Conservation (phyloP, 371 early-diverging fungal genomes). For the Apophysomyces trapeziformis region DNA sequence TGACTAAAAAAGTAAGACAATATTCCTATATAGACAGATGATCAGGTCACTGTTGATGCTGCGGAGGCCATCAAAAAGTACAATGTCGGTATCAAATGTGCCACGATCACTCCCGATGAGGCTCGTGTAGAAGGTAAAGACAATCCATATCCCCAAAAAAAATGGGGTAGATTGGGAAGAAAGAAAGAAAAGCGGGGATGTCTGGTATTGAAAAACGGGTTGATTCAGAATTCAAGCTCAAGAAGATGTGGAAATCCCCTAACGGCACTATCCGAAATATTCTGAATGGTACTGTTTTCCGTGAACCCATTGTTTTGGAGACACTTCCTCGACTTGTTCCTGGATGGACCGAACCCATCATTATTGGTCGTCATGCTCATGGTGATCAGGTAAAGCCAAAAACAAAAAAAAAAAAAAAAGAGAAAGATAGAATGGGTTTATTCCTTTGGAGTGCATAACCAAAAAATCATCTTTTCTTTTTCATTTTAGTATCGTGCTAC, state of each 20-base stretch:
- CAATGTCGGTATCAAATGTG: slow-evolving; percentile 98
- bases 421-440: neutral
- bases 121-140: slow-evolving; percentile 84
- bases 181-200: neutral
- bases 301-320: slow-evolving; percentile 93
- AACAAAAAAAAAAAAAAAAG: neutral
- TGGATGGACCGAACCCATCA: slow-evolving; percentile 94
- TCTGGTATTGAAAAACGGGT: slow-evolving; percentile 1
- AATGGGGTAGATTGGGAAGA: neutral
- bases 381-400: slow-evolving; percentile 84
- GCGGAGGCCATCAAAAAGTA: slow-evolving; percentile 96
- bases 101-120: slow-evolving; percentile 98
- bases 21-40: slow-evolving; percentile 73
- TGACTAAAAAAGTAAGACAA: neutral
- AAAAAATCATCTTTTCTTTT: slow-evolving; percentile 8
- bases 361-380: slow-evolving; percentile 96
- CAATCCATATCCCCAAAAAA: too few relatives aligned
- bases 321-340: slow-evolving; percentile 92
- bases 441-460: neutral
- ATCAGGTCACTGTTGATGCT: slow-evolving; percentile 95
- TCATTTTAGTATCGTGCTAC: slow-evolving; percentile 89
- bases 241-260: slow-evolving; percentile 97
- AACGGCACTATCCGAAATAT: slow-evolving; percentile 98
- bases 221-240: slow-evolving; percentile 84
- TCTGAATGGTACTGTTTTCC: slow-evolving; percentile 96